Conservation (phyloP, 768 basidiomycete genomes). For the Chalciporus piperatus region DNA sequence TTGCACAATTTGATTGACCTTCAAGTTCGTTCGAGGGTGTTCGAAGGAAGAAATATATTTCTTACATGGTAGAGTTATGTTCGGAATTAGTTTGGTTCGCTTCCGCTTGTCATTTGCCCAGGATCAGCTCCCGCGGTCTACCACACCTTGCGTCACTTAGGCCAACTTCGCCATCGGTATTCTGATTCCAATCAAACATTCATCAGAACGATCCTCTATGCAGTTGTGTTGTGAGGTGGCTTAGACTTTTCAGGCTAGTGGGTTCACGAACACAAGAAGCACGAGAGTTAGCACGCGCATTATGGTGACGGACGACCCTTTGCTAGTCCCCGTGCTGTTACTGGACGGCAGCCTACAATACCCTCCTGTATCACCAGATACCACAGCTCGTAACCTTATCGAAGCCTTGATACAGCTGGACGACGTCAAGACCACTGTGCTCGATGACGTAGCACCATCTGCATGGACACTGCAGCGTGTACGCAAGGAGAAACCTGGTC, state of each 20-base stretch:
- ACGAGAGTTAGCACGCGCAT: not conserved
- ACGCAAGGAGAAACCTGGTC: slow-evolving; percentile 54
- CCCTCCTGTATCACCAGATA: slow-evolving; percentile 51
- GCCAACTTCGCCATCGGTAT: not conserved
- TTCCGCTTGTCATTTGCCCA: not conserved
- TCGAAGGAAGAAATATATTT: too few species aligned
- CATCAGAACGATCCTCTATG: too few species aligned
- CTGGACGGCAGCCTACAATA: slow-evolving; percentile 62
- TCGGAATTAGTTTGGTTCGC: too few species aligned
- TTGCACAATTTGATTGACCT: too few species aligned
- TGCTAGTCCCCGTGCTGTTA: slow-evolving; percentile 59
- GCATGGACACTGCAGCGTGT: slow-evolving; percentile 73
- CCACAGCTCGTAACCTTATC: slow-evolving; percentile 60
- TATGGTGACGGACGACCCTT: slow-evolving; percentile 34
- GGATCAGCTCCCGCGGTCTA: not conserved
- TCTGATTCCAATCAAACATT: too few species aligned
- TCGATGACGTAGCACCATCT: slow-evolving; percentile 53
- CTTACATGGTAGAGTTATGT: too few species aligned
- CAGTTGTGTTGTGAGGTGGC: too few species aligned
- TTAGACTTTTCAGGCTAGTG: too few species aligned
- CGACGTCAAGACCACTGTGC: slow-evolving; percentile 50
- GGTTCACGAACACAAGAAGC: not conserved
- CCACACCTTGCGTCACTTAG: too few species aligned
- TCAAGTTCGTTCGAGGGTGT: too few species aligned
- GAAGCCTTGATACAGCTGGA: slow-evolving; percentile 44